These are phyloP conservation scores for Neurospora tetraspora DNA, from an alignment of 495 filamentous ascomycete species.

Conservation along the genomic window DNA sequence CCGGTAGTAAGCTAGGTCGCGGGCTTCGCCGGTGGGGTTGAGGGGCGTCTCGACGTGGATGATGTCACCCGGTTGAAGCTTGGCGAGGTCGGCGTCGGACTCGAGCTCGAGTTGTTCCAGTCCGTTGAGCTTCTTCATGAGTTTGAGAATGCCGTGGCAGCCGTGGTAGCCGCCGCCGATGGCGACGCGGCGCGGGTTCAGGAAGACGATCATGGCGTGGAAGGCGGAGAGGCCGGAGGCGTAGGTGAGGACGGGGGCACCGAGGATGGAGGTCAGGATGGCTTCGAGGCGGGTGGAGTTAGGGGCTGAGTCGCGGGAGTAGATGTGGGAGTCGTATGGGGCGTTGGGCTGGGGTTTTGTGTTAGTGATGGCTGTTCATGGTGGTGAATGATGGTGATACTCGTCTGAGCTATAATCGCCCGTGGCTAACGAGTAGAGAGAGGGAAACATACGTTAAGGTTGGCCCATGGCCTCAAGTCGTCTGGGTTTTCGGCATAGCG, in stretches of 20 bases:
- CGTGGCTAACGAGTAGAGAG: neutral
- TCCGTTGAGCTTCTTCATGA: conserved; percentile 62
- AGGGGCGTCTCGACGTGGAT: conserved; percentile 88
- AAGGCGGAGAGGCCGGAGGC: conserved; percentile 78
- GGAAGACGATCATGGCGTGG: conserved; percentile 65
- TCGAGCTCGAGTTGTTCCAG: conserved; percentile 56
- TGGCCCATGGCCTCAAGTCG: conserved; percentile 40
- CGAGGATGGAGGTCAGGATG: conserved; percentile 61
- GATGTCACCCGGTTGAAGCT: conserved; percentile 63
- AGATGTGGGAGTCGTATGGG: conserved; percentile 49
- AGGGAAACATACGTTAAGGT: conserved; percentile 30
- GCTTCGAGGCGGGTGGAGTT: conserved; percentile 77
- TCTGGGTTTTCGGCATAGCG: conserved; percentile 65
- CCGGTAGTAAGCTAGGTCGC: conserved; percentile 58
- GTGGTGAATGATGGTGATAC: no score
- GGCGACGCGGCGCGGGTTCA: conserved; percentile 69
- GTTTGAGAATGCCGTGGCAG: conserved; percentile 68
- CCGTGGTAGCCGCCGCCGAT: conserved; percentile 87
- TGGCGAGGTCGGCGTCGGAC: conserved; percentile 23
- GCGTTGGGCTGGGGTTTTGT: conserved; percentile 22
- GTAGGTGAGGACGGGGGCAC: conserved; percentile 63
- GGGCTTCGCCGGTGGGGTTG: conserved; percentile 78
- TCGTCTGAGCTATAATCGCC: no score
- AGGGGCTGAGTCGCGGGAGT: conserved; percentile 67
- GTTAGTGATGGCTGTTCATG: neutral